Percentiles rank a stretch among this genome's conserved stretches.
phyloP scores from a whole-genome alignment of 164 flowering plant genomes.

The Tinospora cordifolia region DNA sequence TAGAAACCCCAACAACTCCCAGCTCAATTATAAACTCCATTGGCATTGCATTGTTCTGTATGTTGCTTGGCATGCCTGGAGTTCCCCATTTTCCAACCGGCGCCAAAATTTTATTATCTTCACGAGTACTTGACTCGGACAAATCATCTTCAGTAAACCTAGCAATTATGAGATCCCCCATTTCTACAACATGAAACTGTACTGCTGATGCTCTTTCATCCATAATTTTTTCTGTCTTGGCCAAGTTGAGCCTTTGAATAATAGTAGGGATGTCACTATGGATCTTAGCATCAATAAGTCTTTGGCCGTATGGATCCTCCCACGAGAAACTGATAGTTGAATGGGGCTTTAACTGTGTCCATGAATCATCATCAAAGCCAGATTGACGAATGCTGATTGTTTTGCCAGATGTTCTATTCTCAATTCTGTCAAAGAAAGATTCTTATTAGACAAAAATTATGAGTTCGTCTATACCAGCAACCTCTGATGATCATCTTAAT shows the following conservation, averaged over 20 bases:
- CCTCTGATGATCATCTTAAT: neutral
- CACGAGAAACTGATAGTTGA: constrained; percentile 74
- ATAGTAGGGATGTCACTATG: constrained; percentile 20
- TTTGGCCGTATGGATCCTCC: constrained; percentile 93
- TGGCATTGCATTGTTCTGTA: constrained; percentile 40
- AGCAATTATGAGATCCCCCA: constrained; percentile 49
- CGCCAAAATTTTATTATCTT: constrained; percentile 18
- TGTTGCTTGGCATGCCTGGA: constrained; percentile 25
- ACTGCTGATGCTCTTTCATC: constrained; percentile 30
- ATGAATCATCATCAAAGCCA: constrained; percentile 73
- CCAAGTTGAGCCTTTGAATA: constrained; percentile 44
- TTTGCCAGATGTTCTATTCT: constrained; percentile 63
- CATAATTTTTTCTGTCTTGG: constrained; percentile 28
- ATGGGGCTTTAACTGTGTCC: constrained; percentile 57
- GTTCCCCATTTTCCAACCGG: constrained; percentile 36
- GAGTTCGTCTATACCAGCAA: neutral
- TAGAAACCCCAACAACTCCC: constrained; percentile 76
- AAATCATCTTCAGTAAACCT: constrained; percentile 42
- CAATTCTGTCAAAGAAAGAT: constrained; percentile 47
- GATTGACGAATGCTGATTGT: constrained; percentile 63
- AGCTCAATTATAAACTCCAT: constrained; percentile 70
- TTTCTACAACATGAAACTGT: constrained; percentile 51
- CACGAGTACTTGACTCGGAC: constrained; percentile 23
- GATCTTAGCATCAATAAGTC: constrained; percentile 49
- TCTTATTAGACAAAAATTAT: constrained; percentile 2